Percentiles rank a stretch among this genome's conserved stretches.
These are phyloP conservation scores for Chlamydomonas sphaeroides DNA, from an alignment of 139 green algal species.

Conservation along the genomic window DNA sequence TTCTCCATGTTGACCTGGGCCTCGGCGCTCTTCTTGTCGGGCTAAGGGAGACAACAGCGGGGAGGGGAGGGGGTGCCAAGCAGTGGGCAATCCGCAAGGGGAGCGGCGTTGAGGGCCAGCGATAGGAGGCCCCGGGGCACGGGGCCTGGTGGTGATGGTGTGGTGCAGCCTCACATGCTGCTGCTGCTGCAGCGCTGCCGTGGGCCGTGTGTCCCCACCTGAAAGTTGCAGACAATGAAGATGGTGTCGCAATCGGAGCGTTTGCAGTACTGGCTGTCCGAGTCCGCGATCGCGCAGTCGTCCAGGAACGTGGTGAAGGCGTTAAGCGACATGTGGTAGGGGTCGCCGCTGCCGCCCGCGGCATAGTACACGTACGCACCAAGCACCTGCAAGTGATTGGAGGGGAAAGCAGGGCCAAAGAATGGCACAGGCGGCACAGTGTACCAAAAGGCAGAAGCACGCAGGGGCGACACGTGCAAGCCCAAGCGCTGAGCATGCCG, in stretches of 20 bases:
- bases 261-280: constrained; percentile 73
- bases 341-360: constrained; percentile 64
- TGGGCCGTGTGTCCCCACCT: too few species aligned
- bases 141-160: not conserved
- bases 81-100: too few species aligned
- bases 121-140: too few species aligned
- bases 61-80: too few species aligned
- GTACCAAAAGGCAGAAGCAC: too few species aligned
- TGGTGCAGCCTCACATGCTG: not conserved
- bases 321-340: constrained; percentile 80
- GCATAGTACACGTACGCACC: constrained; percentile 74
- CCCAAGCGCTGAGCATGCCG: too few species aligned
- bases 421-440: too few species aligned
- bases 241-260: constrained; percentile 84
- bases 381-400: constrained; percentile 41
- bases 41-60: too few species aligned
- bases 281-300: constrained; percentile 75
- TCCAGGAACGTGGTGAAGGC: constrained; percentile 74
- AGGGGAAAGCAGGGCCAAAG: not conserved
- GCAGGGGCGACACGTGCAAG: too few species aligned
- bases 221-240: constrained; percentile 88
- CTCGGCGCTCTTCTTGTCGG: constrained; percentile 72
- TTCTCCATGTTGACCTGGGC: constrained; percentile 72
- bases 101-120: too few species aligned
- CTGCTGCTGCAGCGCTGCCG: too few species aligned